Percentiles rank a stretch among this genome's conserved stretches.
Conservation (phyloP, 805 yeast genomes). For the Starmerella asiatica region DNA sequence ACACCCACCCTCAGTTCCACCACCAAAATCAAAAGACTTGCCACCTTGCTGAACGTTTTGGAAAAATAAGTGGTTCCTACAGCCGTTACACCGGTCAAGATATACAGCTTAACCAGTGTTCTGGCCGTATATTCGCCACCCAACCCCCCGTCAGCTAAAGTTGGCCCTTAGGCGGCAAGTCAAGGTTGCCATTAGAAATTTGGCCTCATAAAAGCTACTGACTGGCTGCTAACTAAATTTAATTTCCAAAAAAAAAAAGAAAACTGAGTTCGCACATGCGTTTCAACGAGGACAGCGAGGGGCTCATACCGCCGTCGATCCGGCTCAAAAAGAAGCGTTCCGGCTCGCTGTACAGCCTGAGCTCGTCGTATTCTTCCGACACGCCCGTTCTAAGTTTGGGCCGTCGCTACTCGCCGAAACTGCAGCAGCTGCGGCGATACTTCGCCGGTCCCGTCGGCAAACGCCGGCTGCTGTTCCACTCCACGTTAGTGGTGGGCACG, state of each 20-base stretch:
- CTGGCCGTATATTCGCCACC: no score
- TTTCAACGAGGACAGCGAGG: neutral
- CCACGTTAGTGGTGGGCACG: slow-evolving; percentile 9
- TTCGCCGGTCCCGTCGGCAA: slow-evolving; percentile 8
- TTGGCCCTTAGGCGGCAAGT: no score
- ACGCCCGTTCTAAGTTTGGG: neutral
- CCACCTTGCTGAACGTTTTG: no score
- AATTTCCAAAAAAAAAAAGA: no score
- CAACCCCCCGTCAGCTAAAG: no score
- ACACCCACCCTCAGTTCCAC: no score
- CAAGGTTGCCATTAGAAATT: no score
- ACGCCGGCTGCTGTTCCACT: slow-evolving; percentile 8
- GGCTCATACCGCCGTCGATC: neutral
- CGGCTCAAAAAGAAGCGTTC: slow-evolving; percentile 1
- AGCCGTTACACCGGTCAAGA: no score
- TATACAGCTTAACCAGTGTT: no score
- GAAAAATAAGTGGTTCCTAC: no score
- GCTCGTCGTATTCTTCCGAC: neutral
- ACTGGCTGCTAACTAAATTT: neutral
- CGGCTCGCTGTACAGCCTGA: slow-evolving; percentile 3
- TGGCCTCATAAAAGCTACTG: neutral
- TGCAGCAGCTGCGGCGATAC: slow-evolving; percentile 9
- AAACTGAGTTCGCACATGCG: neutral
- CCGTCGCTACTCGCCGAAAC: slow-evolving; percentile 3
- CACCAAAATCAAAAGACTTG: no score